Percentiles rank a stretch among this genome's conserved stretches.
These are phyloP conservation scores for Casuarina equisetifolia DNA, from an alignment of 306 rosid species.

Conservation along the genomic window DNA sequence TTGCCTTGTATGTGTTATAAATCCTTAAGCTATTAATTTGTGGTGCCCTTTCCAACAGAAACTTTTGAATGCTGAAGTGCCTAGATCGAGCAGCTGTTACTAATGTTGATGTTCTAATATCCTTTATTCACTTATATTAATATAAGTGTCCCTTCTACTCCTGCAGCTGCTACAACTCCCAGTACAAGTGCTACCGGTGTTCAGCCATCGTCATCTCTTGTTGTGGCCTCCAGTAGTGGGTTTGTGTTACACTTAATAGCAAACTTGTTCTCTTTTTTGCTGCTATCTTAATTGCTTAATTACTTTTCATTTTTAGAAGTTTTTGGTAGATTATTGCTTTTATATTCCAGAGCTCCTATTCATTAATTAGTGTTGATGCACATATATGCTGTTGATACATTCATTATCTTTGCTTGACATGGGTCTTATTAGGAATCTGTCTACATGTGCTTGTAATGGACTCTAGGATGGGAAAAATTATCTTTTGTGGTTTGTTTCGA, in stretches of 20 bases:
- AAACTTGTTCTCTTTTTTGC: not conserved
- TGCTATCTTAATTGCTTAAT: not conserved
- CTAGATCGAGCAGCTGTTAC: not conserved
- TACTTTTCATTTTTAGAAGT: not conserved
- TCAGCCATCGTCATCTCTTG: constrained; percentile 59
- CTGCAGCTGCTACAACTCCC: constrained; percentile 52
- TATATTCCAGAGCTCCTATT: not conserved
- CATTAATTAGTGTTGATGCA: not conserved
- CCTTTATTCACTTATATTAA: constrained; percentile 12
- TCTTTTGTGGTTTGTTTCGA: too few species aligned
- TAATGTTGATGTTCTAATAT: constrained; percentile 14
- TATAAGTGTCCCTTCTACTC: constrained; percentile 50
- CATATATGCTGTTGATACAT: not conserved
- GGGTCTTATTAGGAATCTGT: too few species aligned
- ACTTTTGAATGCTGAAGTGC: not conserved
- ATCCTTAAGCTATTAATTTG: not conserved
- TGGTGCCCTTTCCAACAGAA: not conserved
- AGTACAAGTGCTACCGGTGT: constrained; percentile 50
- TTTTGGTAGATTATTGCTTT: not conserved
- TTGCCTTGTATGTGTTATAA: not conserved
- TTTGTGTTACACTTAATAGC: constrained; percentile 29
- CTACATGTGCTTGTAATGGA: too few species aligned
- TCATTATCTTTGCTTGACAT: not conserved
- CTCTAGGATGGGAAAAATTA: too few species aligned
- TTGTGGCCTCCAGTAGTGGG: constrained; percentile 79